Percentiles rank a stretch among this genome's conserved stretches.
phyloP scores from a whole-genome alignment of 345 rosid species.

The Eucalyptus pauciflora region DNA sequence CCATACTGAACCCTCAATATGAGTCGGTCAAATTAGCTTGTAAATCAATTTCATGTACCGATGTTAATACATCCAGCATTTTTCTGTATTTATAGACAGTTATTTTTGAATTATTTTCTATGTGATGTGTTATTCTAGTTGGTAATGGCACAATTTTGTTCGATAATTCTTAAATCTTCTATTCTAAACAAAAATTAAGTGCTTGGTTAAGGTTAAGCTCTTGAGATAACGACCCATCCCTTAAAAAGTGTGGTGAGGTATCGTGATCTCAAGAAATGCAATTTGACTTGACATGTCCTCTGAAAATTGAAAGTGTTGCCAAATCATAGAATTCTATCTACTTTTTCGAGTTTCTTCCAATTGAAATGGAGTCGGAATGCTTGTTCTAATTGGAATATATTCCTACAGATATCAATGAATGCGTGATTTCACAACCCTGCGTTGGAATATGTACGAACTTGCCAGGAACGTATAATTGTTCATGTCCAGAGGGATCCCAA shows the following conservation, averaged over 20 bases:
- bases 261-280: not conserved
- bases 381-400: not conserved
- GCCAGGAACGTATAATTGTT: conserved; percentile 8
- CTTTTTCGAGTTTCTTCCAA: not conserved
- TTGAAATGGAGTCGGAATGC: not conserved
- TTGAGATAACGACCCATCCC: not conserved
- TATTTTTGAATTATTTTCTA: no score
- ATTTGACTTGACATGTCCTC: not conserved
- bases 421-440: not conserved
- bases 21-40: not conserved
- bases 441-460: not conserved
- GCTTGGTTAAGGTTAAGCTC: no score
- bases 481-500: conserved; percentile 4
- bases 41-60: not conserved
- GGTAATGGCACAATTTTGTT: no score
- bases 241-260: not conserved
- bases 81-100: no score
- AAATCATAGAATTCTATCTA: not conserved
- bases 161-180: no score
- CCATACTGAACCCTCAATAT: not conserved
- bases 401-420: conserved; percentile 8
- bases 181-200: no score
- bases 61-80: not conserved
- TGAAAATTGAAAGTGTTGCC: not conserved
- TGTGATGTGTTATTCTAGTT: no score